Percentiles rank a stretch among this genome's conserved stretches.
Conservation (phyloP, 805 yeast genomes). For the Allodekkera sacchari region DNA sequence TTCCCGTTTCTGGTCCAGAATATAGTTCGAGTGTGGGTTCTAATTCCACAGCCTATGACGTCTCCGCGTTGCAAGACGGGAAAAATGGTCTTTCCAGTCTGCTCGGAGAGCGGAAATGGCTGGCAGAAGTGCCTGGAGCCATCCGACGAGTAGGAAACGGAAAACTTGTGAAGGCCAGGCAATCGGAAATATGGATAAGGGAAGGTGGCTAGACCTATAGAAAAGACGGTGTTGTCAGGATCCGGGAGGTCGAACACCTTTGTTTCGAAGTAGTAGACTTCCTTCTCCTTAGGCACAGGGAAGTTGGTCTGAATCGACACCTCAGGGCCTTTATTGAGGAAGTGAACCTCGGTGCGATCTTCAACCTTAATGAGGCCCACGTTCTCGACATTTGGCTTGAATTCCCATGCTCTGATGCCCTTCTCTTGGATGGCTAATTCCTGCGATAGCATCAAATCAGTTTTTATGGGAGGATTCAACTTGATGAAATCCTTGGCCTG, state of each 20-base stretch:
- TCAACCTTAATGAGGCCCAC: slow-evolving; percentile 52
- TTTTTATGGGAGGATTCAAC: slow-evolving; percentile 29
- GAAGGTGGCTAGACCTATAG: slow-evolving; percentile 74
- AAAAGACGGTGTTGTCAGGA: slow-evolving; percentile 43
- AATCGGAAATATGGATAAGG: slow-evolving; percentile 93
- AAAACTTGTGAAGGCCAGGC: slow-evolving; percentile 85
- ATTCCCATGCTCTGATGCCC: slow-evolving; percentile 88
- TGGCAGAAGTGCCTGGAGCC: slow-evolving; percentile 77
- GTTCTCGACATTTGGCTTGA: slow-evolving; percentile 48
- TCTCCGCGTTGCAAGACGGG: slow-evolving; percentile 74
- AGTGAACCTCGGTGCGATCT: slow-evolving; percentile 55
- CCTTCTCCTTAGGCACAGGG: slow-evolving; percentile 77
- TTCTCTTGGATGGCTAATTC: slow-evolving; percentile 69
- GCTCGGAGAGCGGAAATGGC: slow-evolving; percentile 44
- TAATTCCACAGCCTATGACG: slow-evolving; percentile 86
- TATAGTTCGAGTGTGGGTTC: slow-evolving; percentile 73
- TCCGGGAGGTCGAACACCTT: slow-evolving; percentile 68
- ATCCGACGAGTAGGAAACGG: slow-evolving; percentile 79
- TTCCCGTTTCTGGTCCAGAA: slow-evolving; percentile 95
- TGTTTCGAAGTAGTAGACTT: slow-evolving; percentile 82
- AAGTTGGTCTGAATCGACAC: slow-evolving; percentile 65
- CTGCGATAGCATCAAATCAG: slow-evolving; percentile 41
- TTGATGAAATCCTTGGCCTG: slow-evolving; percentile 50
- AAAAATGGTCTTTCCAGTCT: slow-evolving; percentile 40
- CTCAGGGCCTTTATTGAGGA: slow-evolving; percentile 28